Percentiles rank a stretch among this genome's conserved stretches.
Evolutionary conservation across 257 asterid genomes (phyloP).

Genomic region (Scutellaria baicalensis): DNA sequence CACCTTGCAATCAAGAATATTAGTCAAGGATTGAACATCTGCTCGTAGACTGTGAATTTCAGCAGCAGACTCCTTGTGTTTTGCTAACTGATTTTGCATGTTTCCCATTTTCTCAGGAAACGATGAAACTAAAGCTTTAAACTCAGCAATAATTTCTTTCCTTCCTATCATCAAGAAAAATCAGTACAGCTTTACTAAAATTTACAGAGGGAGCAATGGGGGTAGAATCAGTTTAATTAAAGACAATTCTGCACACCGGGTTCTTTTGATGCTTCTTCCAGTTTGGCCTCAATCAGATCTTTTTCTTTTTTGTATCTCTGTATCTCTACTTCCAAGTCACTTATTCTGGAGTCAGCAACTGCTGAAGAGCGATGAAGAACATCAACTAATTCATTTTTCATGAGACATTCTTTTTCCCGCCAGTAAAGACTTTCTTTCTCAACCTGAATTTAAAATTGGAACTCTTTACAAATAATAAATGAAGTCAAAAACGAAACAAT

Average conservation of each 20-base stretch:
- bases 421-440: slow-evolving; percentile 82
- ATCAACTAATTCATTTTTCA: slow-evolving; percentile 79
- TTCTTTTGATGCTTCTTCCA: slow-evolving; percentile 74
- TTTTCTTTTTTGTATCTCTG: slow-evolving; percentile 47
- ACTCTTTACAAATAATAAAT: slow-evolving; percentile 5
- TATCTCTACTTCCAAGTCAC: slow-evolving; percentile 66
- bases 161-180: slow-evolving; percentile 54
- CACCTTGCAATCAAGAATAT: slow-evolving; percentile 70
- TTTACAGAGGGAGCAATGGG: background rate
- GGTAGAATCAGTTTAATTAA: background rate
- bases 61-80: slow-evolving; percentile 75
- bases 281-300: slow-evolving; percentile 47
- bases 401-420: slow-evolving; percentile 70
- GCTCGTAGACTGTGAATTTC: slow-evolving; percentile 74
- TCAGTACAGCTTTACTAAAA: slow-evolving; percentile 1
- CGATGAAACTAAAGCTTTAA: slow-evolving; percentile 71
- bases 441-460: slow-evolving; percentile 36
- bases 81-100: slow-evolving; percentile 81
- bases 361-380: slow-evolving; percentile 68
- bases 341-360: slow-evolving; percentile 61
- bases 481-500: slow-evolving; percentile 23
- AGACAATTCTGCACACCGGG: slow-evolving; percentile 43
- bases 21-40: slow-evolving; percentile 57
- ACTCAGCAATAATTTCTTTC: slow-evolving; percentile 78
- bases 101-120: slow-evolving; percentile 88